Evolutionary conservation across 1,284 basidiomycete genomes (phyloP).

Genomic region (Cystobasidium slooffiae): DNA sequence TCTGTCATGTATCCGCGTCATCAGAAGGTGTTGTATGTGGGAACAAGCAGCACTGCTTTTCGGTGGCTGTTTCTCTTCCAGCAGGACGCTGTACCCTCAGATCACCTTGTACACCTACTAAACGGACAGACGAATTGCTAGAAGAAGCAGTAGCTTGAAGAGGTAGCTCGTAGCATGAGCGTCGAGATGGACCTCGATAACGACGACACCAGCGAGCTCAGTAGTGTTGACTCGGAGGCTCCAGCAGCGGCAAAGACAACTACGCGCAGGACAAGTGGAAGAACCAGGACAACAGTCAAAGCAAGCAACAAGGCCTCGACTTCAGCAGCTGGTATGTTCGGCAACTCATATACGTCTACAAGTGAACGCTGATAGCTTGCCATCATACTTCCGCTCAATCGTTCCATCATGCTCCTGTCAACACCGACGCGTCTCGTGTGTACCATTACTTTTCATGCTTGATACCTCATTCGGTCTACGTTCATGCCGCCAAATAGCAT

Average conservation of each 20-base stretch:
- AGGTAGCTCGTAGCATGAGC: slow-evolving; percentile 9
- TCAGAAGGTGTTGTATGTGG: background rate
- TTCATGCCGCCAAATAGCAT: background rate
- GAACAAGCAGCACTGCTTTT: background rate
- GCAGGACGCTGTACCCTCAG: background rate
- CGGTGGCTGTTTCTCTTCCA: background rate
- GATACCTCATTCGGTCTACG: too few species aligned
- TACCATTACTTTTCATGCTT: background rate
- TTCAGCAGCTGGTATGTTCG: background rate
- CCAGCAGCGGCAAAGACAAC: background rate
- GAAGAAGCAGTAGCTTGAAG: too few species aligned
- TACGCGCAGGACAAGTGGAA: slow-evolving; percentile 25
- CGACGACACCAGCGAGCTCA: slow-evolving; percentile 26
- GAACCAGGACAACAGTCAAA: background rate
- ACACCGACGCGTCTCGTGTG: slow-evolving; percentile 9
- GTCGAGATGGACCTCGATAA: slow-evolving; percentile 30
- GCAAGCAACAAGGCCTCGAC: background rate
- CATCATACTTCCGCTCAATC: background rate
- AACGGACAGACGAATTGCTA: too few species aligned
- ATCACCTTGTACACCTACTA: too few species aligned
- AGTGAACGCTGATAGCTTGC: background rate
- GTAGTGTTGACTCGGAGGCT: slow-evolving; percentile 10
- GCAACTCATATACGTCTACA: background rate
- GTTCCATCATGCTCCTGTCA: slow-evolving; percentile 10
- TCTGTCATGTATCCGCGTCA: slow-evolving; percentile 25